Conservation (phyloP, 2,329 filamentous ascomycete species). For the Aspergillus sp. region DNA sequence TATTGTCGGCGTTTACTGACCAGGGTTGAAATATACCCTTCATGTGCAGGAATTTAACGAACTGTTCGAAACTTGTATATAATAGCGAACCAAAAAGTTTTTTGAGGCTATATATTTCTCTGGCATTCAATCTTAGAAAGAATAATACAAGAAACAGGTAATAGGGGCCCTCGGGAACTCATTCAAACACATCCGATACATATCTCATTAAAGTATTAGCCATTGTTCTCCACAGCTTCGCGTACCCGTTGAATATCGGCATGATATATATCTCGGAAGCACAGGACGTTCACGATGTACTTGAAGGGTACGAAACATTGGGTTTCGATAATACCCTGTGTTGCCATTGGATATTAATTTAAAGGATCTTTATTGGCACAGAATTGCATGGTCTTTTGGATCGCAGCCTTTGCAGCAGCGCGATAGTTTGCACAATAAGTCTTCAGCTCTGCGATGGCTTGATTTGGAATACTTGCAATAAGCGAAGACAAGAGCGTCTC, state of each 20-base stretch:
- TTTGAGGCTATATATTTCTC: not conserved
- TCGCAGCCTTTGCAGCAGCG: constrained; percentile 11
- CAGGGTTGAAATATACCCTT: not conserved
- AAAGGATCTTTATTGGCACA: not conserved
- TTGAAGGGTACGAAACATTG: not conserved
- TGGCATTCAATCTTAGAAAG: not conserved
- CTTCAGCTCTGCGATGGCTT: constrained; percentile 10
- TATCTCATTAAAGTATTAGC: not conserved
- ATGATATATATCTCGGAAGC: no score
- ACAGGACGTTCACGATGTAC: not conserved
- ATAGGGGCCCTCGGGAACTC: not conserved
- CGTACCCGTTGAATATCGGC: not conserved
- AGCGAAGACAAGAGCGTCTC: constrained; percentile 15
- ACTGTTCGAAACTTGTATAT: constrained; percentile 2
- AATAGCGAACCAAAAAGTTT: not conserved
- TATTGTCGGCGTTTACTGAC: constrained; percentile 12
- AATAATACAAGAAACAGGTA: not conserved
- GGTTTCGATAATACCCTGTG: not conserved
- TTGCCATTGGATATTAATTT: not conserved
- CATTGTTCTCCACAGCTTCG: not conserved
- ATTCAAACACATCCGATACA: not conserved
- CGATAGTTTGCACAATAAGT: constrained; percentile 18
- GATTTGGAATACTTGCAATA: constrained; percentile 4
- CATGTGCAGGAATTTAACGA: not conserved
- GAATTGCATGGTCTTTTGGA: constrained; percentile 4